These are phyloP conservation scores for Cladosporium sp. DNA, from an alignment of 2,329 filamentous ascomycete species.

Conservation along the genomic window DNA sequence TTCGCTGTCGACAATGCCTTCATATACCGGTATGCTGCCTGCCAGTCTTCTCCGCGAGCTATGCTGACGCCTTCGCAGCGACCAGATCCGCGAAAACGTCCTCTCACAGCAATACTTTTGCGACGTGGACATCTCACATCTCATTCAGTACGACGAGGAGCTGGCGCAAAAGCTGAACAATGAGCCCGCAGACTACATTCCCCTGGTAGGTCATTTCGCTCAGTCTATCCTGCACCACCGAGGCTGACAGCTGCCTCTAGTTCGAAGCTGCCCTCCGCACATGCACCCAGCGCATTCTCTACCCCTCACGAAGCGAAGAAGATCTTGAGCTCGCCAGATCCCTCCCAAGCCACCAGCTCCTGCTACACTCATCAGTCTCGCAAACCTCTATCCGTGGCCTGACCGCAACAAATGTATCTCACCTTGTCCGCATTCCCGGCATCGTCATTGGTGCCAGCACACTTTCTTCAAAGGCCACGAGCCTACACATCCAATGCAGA, in stretches of 20 bases:
- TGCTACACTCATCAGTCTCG: constrained; percentile 86
- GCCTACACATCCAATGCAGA: constrained; percentile 80
- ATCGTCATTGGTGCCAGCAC: constrained; percentile 98
- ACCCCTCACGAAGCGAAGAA: constrained; percentile 65
- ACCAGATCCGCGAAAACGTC: constrained; percentile 92
- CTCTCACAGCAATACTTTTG: constrained; percentile 92
- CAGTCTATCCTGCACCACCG: constrained; percentile 2
- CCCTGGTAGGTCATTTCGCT: constrained; percentile 59
- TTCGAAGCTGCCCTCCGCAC: constrained; percentile 87
- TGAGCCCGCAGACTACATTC: constrained; percentile 88
- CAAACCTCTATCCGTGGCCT: constrained; percentile 91
- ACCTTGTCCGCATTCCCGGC: constrained; percentile 92
- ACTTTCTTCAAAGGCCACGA: constrained; percentile 90
- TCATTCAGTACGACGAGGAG: constrained; percentile 95
- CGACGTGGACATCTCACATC: constrained; percentile 90
- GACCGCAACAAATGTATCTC: constrained; percentile 85
- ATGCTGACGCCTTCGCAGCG: constrained; percentile 54
- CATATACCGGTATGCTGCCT: constrained; percentile 70
- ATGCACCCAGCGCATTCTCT: constrained; percentile 91
- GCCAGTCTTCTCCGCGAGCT: too few relatives aligned
- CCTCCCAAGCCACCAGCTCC: constrained; percentile 83
- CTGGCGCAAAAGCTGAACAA: constrained; percentile 84
- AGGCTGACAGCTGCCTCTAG: constrained; percentile 45
- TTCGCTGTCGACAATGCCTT: constrained; percentile 93
- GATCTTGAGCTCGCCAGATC: constrained; percentile 46